A percentile compares a stretch with the other conserved stretches of the same genome.
Conservation (phyloP, 2,329 filamentous ascomycete species). For the Sclerotinia sclerotiorum region DNA sequence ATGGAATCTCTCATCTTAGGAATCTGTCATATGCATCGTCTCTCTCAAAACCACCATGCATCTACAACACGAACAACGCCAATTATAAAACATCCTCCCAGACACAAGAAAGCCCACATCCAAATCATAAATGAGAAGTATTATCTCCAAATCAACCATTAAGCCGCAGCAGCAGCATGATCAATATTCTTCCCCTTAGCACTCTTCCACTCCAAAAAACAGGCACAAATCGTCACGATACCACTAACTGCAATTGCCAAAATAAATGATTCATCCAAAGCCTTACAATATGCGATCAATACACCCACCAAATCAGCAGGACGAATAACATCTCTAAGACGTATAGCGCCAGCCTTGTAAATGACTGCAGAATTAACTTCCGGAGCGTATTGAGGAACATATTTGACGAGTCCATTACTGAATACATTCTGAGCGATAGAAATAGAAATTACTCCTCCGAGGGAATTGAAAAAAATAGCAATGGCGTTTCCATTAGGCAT, state of each 20-base stretch:
- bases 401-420: constrained; percentile 35
- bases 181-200: constrained; percentile 39
- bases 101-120: not conserved
- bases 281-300: constrained; percentile 44
- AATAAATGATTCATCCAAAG: constrained; percentile 35
- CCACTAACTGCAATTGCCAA: constrained; percentile 38
- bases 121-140: not conserved
- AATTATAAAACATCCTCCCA: not conserved
- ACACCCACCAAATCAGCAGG: constrained; percentile 42
- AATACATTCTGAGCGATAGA: constrained; percentile 56
- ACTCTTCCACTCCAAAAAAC: constrained; percentile 39
- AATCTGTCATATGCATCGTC: not conserved
- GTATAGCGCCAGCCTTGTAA: constrained; percentile 45
- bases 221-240: constrained; percentile 35
- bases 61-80: too few species aligned
- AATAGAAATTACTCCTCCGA: constrained; percentile 57
- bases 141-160: not conserved
- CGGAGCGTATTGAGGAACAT: constrained; percentile 40
- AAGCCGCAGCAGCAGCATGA: constrained; percentile 28
- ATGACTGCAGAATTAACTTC: constrained; percentile 44
- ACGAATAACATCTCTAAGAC: constrained; percentile 42
- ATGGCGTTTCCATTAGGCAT: constrained; percentile 56
- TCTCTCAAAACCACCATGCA: not conserved
- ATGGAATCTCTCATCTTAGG: not conserved
- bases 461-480: constrained; percentile 58